A percentile compares a stretch with the other conserved stretches of the same genome.
Conservation (phyloP, 1,284 basidiomycete genomes). For the Trichosporon faecale region DNA sequence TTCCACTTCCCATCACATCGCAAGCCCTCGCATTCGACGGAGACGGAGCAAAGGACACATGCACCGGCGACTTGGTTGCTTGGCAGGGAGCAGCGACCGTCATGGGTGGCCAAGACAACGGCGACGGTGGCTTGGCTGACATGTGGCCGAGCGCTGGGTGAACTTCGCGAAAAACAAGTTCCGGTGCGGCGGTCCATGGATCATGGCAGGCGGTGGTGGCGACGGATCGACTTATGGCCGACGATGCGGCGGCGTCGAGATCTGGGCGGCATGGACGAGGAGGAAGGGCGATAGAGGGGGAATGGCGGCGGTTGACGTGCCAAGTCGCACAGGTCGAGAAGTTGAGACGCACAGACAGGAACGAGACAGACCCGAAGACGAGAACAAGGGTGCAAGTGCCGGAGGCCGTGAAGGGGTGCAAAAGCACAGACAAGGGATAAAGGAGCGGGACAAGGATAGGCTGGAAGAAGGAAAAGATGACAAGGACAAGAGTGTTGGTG, state of each 20-base stretch:
- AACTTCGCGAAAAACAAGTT: not conserved
- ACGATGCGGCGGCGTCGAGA: not conserved
- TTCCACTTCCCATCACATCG: not conserved
- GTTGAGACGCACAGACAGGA: not conserved
- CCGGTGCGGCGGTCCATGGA: not conserved
- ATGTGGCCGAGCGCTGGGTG: not conserved
- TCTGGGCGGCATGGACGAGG: not conserved
- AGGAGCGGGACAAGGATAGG: not conserved
- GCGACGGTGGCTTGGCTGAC: not conserved
- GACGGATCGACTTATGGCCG: not conserved
- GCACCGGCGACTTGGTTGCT: not conserved
- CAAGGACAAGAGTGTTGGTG: not conserved
- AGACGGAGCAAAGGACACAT: not conserved
- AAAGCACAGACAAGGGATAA: not conserved
- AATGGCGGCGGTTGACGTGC: not conserved
- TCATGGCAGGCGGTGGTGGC: not conserved
- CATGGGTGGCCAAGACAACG: not conserved
- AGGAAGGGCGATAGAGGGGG: not conserved
- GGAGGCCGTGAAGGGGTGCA: not conserved
- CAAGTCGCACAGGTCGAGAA: too few species aligned
- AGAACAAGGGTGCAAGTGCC: not conserved
- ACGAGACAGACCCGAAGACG: not conserved
- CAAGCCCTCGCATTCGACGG: not conserved
- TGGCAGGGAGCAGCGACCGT: not conserved
- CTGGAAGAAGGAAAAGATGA: not conserved